Base-by-base conservation (phyloP, 2,329 filamentous ascomycete genomes). In the Phialophora macrospora region DNA sequence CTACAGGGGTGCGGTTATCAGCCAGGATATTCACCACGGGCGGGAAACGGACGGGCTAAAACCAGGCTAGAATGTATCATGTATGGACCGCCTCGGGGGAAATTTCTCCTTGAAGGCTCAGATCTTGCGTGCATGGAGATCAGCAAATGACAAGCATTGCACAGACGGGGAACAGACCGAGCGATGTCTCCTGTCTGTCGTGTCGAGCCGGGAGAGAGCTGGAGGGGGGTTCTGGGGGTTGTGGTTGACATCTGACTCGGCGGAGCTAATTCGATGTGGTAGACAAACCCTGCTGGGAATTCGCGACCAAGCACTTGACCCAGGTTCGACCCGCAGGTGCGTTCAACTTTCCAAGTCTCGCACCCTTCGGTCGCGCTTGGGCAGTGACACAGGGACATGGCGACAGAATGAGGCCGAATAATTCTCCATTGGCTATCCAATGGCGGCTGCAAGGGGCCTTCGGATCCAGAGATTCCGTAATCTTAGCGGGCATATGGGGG, bases 91-190 rank as follows among this genome's bases (percentile, higher is more conserved):
- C 9, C 11, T 32, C 52, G 52, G 52, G 52, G 52, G 12, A 55
- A 55, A 11, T 55, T 55, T 8, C 52, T 55, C 52, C 52, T 34
- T 55, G 24, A 6, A 17, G 52, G 48, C 48, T 51, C 48, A 22
- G 24, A 51, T 51, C 48, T 26, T 17, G 7, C 20, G 7, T 24
- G 48, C 20, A 26, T 24, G 12, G 48, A 51, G 9, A 51, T 51
- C 48, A 26, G 52, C 52, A 55, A 28, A 55, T 32, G 28, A 32
- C 48, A 51, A 28, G 48, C 20, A 51, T 26, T 3, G 48, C 12
- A 34, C 7, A 55, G 28, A 28, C 22, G 34, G n/a, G 28, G 28
- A 20, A 55, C 26, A 24, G 20, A 6, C 20, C 44, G 17, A 8
- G 44, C 17, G 17, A 48, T 20, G 44, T n/a, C 44, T 48, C 17